Evolutionary conservation across 768 basidiomycete species (phyloP).

Genomic region (Pisolithus orientalis): DNA sequence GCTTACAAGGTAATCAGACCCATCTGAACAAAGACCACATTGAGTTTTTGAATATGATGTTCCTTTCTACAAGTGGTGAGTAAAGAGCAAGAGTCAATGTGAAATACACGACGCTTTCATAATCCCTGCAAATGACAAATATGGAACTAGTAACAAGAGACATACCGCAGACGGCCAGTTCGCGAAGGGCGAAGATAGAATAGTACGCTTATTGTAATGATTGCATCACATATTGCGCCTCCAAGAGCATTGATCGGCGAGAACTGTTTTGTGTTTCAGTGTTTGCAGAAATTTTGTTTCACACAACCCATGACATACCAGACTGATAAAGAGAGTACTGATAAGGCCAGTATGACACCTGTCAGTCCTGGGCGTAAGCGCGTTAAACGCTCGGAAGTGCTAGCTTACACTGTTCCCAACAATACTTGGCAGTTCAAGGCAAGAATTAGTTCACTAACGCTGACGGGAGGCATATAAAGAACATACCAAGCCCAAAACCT

Average conservation of each 20-base stretch:
- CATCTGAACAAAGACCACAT: constrained; percentile 12
- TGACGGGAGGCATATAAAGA: neutral
- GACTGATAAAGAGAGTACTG: neutral
- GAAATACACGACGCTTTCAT: too few species aligned
- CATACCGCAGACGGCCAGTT: constrained; percentile 8
- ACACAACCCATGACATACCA: neutral
- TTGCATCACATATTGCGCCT: constrained; percentile 15
- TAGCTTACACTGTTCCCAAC: neutral
- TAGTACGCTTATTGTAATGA: constrained; percentile 13
- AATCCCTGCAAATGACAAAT: too few species aligned
- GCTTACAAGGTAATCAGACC: constrained; percentile 16
- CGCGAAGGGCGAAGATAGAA: constrained; percentile 13
- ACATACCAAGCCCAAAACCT: neutral
- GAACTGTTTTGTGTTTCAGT: constrained; percentile 2
- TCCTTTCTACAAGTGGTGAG: neutral
- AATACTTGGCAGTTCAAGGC: neutral
- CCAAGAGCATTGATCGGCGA: constrained; percentile 5
- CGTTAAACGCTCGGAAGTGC: neutral
- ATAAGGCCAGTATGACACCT: neutral
- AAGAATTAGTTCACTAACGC: neutral
- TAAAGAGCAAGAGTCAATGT: neutral
- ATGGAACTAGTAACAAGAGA: neutral
- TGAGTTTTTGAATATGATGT: constrained; percentile 10
- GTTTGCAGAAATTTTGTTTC: neutral
- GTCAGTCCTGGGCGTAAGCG: neutral